Evolutionary conservation across 2,329 filamentous ascomycete genomes (phyloP).

Genomic region (Plectosphaerella sp.): DNA sequence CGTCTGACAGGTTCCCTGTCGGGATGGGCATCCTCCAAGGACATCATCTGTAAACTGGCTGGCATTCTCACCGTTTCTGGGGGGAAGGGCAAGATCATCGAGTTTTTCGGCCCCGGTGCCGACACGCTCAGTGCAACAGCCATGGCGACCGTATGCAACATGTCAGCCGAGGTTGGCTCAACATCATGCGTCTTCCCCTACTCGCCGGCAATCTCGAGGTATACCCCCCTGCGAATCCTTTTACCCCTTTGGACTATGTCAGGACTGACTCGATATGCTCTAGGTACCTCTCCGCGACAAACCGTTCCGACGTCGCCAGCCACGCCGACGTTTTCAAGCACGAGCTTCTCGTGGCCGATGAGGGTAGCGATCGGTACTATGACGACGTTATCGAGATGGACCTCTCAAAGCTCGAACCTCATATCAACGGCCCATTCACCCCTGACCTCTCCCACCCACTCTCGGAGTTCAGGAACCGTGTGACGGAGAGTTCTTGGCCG

Average conservation of each 20-base stretch:
- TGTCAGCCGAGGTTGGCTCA: conserved; percentile 30
- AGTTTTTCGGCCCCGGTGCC: conserved; percentile 29
- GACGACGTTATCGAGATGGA: conserved; percentile 29
- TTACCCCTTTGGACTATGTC: too few relatives aligned
- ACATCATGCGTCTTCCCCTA: conserved; percentile 31
- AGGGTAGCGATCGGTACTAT: conserved; percentile 23
- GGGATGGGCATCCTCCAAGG: conserved; percentile 26
- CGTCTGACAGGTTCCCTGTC: conserved; percentile 20
- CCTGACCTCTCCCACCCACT: conserved; percentile 26
- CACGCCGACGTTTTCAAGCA: conserved; percentile 17
- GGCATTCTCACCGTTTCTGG: conserved; percentile 27
- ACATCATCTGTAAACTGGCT: conserved; percentile 30
- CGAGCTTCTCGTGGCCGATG: conserved; percentile 19
- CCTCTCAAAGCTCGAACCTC: conserved; percentile 24
- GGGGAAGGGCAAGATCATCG: conserved; percentile 27
- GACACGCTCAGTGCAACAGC: conserved; percentile 25
- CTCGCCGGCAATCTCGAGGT: conserved; percentile 22
- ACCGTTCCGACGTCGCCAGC: conserved; percentile 17
- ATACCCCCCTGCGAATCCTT: conserved; percentile 9
- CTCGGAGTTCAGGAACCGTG: conserved; percentile 20
- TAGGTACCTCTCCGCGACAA: conserved; percentile 23
- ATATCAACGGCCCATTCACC: conserved; percentile 29
- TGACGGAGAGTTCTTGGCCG: conserved; percentile 22
- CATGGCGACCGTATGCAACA: conserved; percentile 32
- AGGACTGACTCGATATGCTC: background rate